Evolutionary conservation across 2,329 filamentous ascomycete genomes (phyloP).

Genomic region (Fusarium secorum): DNA sequence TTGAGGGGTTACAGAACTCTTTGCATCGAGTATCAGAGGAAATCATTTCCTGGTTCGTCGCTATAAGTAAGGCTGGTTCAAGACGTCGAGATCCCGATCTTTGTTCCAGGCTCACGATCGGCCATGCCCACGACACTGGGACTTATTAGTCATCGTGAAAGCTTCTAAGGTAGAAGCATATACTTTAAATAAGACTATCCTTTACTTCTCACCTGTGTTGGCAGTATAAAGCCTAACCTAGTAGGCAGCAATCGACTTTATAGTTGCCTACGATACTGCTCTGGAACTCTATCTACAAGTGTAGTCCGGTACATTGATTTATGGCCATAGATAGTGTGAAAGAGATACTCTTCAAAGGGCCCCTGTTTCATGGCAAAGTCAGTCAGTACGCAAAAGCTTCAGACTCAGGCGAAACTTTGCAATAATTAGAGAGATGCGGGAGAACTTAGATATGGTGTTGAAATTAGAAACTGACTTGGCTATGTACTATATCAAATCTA

Average conservation of each 20-base stretch:
- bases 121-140: rapidly evolving
- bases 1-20: rapidly evolving
- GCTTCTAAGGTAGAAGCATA: background rate
- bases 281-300: background rate
- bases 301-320: background rate
- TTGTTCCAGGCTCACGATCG: background rate
- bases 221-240: background rate
- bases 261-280: rapidly evolving
- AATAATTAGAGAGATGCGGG: background rate
- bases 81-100: background rate
- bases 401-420: background rate
- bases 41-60: background rate
- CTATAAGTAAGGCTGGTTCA: background rate
- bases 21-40: no score
- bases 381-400: background rate
- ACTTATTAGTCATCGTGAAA: background rate
- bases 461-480: background rate
- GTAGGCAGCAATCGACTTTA: background rate
- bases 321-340: background rate
- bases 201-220: background rate
- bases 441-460: background rate
- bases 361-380: background rate
- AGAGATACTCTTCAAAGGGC: background rate
- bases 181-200: rapidly evolving
- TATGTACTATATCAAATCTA: background rate